Evolutionary conservation across 345 rosid genomes (phyloP).

Genomic region (Aquilaria sinensis): DNA sequence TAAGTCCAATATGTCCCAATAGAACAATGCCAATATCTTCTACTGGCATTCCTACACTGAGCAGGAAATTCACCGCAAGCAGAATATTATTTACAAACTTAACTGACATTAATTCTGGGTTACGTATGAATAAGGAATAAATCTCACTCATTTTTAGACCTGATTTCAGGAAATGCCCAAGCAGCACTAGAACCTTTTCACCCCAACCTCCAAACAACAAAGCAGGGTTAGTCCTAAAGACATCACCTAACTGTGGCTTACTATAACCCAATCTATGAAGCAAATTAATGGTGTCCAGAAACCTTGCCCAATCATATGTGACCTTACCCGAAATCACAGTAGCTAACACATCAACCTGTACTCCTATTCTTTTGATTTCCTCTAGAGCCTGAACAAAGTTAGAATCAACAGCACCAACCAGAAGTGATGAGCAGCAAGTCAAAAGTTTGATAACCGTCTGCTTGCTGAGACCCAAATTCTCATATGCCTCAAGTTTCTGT

Average conservation of each 20-base stretch:
- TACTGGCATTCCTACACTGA: constrained; percentile 44
- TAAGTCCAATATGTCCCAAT: constrained; percentile 27
- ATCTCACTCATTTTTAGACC: constrained; percentile 46
- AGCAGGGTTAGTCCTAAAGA: constrained; percentile 44
- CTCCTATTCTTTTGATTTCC: constrained; percentile 37
- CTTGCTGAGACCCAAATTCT: constrained; percentile 51
- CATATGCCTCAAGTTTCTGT: constrained; percentile 44
- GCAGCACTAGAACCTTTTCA: constrained; percentile 46
- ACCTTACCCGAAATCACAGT: constrained; percentile 28
- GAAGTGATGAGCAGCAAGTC: constrained; percentile 45
- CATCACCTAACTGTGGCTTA: constrained; percentile 37
- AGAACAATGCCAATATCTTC: constrained; percentile 38
- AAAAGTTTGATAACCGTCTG: constrained; percentile 51
- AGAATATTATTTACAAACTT: constrained; percentile 40
- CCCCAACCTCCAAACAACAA: constrained; percentile 62
- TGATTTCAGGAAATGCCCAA: constrained; percentile 54
- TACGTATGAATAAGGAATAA: constrained; percentile 33
- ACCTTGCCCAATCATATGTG: constrained; percentile 53
- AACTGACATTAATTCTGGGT: constrained; percentile 44
- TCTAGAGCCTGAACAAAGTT: constrained; percentile 46
- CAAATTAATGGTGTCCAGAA: constrained; percentile 52
- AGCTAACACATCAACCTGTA: constrained; percentile 49
- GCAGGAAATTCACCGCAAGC: constrained; percentile 43
- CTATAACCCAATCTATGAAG: constrained; percentile 52
- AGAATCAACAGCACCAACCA: constrained; percentile 43